Conservation (phyloP, 2,329 filamentous ascomycete genomes). For the Capronia coronata region DNA sequence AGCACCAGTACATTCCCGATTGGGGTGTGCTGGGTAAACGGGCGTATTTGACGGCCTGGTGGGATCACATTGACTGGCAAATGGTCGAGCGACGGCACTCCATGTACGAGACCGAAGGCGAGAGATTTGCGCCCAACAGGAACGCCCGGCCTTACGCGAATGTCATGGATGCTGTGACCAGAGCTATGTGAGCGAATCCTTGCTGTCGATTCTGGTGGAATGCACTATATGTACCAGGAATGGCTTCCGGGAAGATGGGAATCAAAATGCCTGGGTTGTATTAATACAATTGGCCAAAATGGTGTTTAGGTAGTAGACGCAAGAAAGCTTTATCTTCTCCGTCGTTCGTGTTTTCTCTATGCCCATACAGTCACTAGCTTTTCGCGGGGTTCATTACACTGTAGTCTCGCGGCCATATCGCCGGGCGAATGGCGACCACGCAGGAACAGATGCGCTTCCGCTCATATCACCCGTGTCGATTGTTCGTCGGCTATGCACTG, state of each 20-base stretch:
- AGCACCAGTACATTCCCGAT: constrained; percentile 84
- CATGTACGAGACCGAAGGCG: constrained; percentile 11
- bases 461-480: background rate
- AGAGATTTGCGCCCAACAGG: background rate
- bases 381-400: background rate
- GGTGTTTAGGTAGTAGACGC: background rate
- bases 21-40: constrained; percentile 72
- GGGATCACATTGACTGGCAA: constrained; percentile 80
- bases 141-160: background rate
- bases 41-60: constrained; percentile 73
- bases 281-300: background rate
- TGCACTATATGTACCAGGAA: background rate
- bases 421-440: too few species aligned
- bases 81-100: constrained; percentile 45
- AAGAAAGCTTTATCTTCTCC: background rate
- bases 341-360: background rate
- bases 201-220: background rate
- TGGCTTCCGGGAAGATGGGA: background rate
- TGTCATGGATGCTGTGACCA: constrained; percentile 10
- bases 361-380: background rate
- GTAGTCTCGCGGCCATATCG: background rate
- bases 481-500: background rate
- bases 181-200: background rate
- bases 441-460: too few species aligned
- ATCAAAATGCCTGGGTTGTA: background rate